Evolutionary conservation across 129 eudicot species (phyloP).

Genomic region (Sambucus nigra): DNA sequence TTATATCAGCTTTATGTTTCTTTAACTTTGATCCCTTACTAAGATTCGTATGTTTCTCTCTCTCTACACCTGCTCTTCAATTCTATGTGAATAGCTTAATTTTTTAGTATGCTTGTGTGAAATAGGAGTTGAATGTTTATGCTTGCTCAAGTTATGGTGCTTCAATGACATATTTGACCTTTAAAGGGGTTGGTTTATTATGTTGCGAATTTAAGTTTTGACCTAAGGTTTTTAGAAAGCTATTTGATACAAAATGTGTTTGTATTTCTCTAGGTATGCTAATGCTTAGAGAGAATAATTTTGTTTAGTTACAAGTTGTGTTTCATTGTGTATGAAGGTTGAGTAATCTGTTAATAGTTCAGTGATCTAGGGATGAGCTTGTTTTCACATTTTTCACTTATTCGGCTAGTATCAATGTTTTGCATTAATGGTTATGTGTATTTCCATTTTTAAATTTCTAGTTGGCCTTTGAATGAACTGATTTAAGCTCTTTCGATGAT

Average conservation of each 20-base stretch:
- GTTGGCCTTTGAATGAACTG: not conserved
- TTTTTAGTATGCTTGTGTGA: no score
- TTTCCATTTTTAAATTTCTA: not conserved
- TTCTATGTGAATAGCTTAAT: no score
- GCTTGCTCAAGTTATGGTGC: no score
- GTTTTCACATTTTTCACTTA: not conserved
- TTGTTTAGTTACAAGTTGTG: not conserved
- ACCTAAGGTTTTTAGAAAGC: no score
- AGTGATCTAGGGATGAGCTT: not conserved
- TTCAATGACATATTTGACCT: not conserved
- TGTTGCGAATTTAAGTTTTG: not conserved
- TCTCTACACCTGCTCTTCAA: slow-evolving; percentile 2
- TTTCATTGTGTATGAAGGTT: not conserved
- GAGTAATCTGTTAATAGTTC: not conserved
- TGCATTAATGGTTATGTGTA: no score
- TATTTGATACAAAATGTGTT: no score
- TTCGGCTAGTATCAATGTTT: no score
- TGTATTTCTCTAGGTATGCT: no score
- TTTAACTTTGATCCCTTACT: slow-evolving; percentile 10
- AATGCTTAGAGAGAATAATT: not conserved
- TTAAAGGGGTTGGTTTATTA: not conserved
- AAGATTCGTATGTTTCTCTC: slow-evolving; percentile 15
- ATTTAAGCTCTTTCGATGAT: not conserved
- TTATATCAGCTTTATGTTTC: not conserved
- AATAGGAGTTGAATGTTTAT: no score